phyloP scores from a whole-genome alignment of 139 green algal species.

The Coccomyxa sp. region DNA sequence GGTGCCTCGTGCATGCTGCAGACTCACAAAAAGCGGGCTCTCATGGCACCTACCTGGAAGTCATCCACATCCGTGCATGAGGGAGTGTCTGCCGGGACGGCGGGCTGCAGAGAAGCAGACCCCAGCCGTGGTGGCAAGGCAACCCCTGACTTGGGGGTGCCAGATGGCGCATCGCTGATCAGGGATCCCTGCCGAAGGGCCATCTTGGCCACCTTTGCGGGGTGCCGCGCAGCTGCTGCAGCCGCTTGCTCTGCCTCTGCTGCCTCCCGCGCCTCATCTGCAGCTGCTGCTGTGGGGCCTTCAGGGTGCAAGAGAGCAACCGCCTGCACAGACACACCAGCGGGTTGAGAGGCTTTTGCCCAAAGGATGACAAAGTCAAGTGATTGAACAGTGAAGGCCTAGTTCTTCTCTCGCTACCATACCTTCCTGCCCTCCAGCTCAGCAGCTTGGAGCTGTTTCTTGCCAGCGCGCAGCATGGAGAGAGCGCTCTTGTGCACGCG shows the following conservation, averaged over 20 bases:
- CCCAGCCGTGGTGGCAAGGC: neutral
- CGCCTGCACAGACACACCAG: conserved; percentile 3
- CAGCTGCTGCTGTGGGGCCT: conserved; percentile 12
- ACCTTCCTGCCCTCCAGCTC: conserved; percentile 23
- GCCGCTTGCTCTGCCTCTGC: conserved; percentile 15
- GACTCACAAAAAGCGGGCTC: neutral
- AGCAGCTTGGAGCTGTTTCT: conserved; percentile 34
- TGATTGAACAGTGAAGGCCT: neutral
- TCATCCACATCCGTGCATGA: neutral
- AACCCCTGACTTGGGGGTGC: neutral
- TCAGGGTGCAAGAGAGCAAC: conserved; percentile 38
- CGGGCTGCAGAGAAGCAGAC: neutral
- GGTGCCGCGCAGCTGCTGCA: neutral
- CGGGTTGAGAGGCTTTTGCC: conserved; percentile 10
- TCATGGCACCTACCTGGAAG: neutral
- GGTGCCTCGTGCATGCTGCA: neutral
- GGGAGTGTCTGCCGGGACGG: neutral
- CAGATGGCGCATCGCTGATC: neutral
- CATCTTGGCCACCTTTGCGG: neutral
- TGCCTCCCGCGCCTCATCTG: neutral
- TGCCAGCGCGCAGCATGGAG: conserved; percentile 24
- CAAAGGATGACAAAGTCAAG: conserved; percentile 27
- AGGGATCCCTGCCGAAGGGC: neutral
- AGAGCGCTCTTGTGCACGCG: conserved; percentile 48
- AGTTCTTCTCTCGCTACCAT: neutral